Evolutionary conservation across 164 flowering plant genomes (phyloP).

Genomic region (Vitis vinifera): DNA sequence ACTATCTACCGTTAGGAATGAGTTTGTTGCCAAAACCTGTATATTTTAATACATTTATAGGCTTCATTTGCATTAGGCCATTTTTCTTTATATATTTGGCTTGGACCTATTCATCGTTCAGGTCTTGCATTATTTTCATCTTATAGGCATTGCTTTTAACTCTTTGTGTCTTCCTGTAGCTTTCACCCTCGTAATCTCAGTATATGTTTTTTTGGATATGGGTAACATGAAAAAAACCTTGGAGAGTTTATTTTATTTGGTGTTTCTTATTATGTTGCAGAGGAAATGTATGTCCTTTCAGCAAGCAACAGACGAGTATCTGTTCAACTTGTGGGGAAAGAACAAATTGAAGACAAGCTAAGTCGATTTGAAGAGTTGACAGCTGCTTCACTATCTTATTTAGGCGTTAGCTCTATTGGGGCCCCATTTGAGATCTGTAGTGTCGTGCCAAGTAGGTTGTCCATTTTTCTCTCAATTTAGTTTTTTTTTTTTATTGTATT

Average conservation of each 20-base stretch:
- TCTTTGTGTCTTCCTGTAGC: no score
- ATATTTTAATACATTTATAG: no score
- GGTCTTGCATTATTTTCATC: no score
- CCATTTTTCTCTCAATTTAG: not conserved
- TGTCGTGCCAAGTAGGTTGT: conserved; percentile 52
- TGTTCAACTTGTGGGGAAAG: conserved; percentile 74
- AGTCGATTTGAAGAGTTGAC: conserved; percentile 73
- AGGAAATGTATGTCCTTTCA: conserved; percentile 95
- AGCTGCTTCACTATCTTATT: conserved; percentile 64
- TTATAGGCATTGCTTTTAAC: no score
- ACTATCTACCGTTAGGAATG: no score
- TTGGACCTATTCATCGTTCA: no score
- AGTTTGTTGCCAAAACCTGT: no score
- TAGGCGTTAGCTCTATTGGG: conserved; percentile 72
- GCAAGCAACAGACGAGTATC: conserved; percentile 69
- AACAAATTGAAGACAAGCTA: conserved; percentile 74
- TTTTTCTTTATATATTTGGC: no score
- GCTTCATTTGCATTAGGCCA: no score
- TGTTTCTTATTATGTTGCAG: conserved; percentile 33
- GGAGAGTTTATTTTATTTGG: not conserved
- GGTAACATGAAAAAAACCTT: not conserved
- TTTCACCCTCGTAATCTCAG: no score
- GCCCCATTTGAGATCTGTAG: conserved; percentile 34
- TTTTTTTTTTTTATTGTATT: not conserved
- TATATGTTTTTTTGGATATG: not conserved